Percentiles rank a stretch among this genome's conserved stretches.
Evolutionary conservation across 352 stramenopile genomes (phyloP).

Genomic region (Phytophthora niederhauseri): DNA sequence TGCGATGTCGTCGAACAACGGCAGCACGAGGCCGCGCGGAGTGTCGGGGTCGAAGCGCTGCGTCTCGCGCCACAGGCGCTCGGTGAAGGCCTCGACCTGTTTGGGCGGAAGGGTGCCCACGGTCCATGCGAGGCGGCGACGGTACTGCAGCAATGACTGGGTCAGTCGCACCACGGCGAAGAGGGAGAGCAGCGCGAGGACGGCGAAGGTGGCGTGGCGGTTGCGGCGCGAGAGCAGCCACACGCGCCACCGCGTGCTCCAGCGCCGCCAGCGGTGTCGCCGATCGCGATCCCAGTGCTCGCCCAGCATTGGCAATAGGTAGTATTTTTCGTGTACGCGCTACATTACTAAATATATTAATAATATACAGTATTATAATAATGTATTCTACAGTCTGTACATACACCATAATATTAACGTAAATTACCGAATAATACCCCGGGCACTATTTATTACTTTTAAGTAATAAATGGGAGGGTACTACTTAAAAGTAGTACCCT

Average conservation of each 20-base stretch:
- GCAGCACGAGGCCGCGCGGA: conserved; percentile 53
- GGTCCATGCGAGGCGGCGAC: conserved; percentile 13
- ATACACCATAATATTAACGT: too few species aligned
- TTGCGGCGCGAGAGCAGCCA: conserved; percentile 20
- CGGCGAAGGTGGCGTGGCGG: neutral
- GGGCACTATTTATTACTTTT: too few species aligned
- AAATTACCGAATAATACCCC: too few species aligned
- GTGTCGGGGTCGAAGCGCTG: conserved; percentile 14
- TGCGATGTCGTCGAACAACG: conserved; percentile 59
- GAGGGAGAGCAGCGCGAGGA: neutral
- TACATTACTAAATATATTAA: too few species aligned
- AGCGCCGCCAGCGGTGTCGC: conserved; percentile 22
- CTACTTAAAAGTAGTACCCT: too few species aligned
- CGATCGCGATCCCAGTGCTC: conserved; percentile 17
- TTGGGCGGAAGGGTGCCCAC: neutral
- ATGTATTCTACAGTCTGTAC: too few species aligned
- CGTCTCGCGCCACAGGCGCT: conserved; percentile 34
- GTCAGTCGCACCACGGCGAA: neutral
- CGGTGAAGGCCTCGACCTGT: conserved; percentile 29
- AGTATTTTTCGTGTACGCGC: too few species aligned
- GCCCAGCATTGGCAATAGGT: neutral
- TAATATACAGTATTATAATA: too few species aligned
- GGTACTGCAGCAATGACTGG: conserved; percentile 9
- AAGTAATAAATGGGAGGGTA: too few species aligned
- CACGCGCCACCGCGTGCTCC: conserved; percentile 21